phyloP scores from a whole-genome alignment of 1,284 basidiomycete species.

The Neonothopanus nambi region DNA sequence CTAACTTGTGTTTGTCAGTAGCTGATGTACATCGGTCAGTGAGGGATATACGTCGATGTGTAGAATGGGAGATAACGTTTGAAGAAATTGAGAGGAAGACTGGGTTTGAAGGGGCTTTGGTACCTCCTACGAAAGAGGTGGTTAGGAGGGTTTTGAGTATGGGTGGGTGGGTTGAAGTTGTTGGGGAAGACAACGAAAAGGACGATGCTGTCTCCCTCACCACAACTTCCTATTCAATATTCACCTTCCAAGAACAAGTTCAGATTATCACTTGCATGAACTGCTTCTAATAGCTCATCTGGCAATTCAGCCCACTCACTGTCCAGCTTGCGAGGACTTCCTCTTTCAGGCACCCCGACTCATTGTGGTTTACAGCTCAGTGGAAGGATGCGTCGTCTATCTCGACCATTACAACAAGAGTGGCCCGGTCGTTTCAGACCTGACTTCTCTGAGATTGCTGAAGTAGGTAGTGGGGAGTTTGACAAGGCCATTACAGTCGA shows the following conservation, averaged over 20 bases:
- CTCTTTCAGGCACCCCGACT: conserved; percentile 17
- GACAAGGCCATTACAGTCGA: conserved; percentile 92
- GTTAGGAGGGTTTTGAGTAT: conserved; percentile 9
- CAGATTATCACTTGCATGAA: conserved; percentile 43
- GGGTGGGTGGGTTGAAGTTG: conserved; percentile 10
- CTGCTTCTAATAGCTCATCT: conserved; percentile 52
- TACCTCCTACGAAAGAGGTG: conserved; percentile 11
- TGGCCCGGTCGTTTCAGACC: conserved; percentile 68
- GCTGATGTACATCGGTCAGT: conserved; percentile 71
- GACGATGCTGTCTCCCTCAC: conserved; percentile 46
- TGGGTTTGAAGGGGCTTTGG: neutral
- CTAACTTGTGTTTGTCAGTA: conserved; percentile 72
- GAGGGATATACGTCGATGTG: conserved; percentile 60
- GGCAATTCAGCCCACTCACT: conserved; percentile 43
- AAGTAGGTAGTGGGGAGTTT: conserved; percentile 92
- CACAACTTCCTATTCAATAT: conserved; percentile 44
- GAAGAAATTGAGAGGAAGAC: no score
- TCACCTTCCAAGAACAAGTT: conserved; percentile 46
- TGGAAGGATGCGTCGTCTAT: conserved; percentile 24
- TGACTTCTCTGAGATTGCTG: conserved; percentile 80
- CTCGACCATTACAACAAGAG: conserved; percentile 39
- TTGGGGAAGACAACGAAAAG: no score
- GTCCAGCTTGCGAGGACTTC: conserved; percentile 27
- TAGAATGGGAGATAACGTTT: no score
- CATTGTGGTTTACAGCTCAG: conserved; percentile 15